Evolutionary conservation across 257 asterid species (phyloP), one percentile per base, ranked within the genome.

Genomic region (Nyctanthes arbortristis): DNA sequence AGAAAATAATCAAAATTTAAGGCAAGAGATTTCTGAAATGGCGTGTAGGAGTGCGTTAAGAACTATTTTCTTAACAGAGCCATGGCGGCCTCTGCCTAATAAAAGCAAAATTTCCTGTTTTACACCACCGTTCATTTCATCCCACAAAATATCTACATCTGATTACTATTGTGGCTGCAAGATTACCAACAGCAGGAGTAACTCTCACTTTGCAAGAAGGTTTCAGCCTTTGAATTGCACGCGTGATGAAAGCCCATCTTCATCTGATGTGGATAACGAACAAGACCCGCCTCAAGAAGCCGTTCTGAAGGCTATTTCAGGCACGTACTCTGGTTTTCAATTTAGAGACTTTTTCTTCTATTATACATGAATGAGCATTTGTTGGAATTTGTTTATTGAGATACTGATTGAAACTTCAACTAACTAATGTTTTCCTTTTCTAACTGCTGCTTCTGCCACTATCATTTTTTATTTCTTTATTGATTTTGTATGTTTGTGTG

Each of bases 271-370:
- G 61, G 95, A 85, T 75, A 67, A 81, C n/a, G 96, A 86, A 49
- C 96, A 78, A 69, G 89, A 78, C 12, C 98, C 96, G 9, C 97
- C 98, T 65, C 98, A 93, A 65, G 95, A 90, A 86, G 98, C 91
- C 73, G 93, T 93, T 73, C 78, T 93, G 68, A 93, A 90, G 84
- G 98, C 97, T 54, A 93, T 93, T 78, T 88, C 97, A 81, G 97
- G 98, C 86, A 18, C 10, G 0, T 63, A 33, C 71, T 29, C 39
- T 22, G 34, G 27, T 32, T 20, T 58, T 47, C 24, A 13, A 27
- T 36, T 22, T 70, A 52, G 47, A 24, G 30, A 6, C 22, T 52
- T 61, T 29, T n/a, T 31, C 16, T 37, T 63, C 30, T 64, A 61
- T 29, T 29, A 18, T 67, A 18, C 27, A 31, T n/a, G 6, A 7